Evolutionary conservation across 345 rosid genomes (phyloP).

Genomic region (Dipteronia dyeriana): DNA sequence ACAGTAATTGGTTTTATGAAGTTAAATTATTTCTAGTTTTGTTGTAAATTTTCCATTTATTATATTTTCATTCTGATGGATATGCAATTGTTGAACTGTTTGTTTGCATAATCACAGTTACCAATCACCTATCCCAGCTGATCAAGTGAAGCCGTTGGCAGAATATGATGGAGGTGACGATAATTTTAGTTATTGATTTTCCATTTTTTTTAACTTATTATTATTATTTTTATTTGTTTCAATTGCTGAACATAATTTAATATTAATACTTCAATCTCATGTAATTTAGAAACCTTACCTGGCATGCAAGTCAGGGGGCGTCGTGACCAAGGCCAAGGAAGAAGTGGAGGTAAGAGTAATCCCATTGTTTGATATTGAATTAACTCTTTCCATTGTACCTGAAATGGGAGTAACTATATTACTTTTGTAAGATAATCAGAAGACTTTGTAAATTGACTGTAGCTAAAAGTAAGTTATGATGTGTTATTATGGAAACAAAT

Average conservation of each 20-base stretch:
- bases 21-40: no score
- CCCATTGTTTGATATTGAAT: background rate
- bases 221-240: background rate
- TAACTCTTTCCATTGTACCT: background rate
- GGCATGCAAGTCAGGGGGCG: conserved; percentile 24
- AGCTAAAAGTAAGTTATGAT: no score
- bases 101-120: conserved; percentile 30
- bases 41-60: background rate
- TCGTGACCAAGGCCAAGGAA: conserved; percentile 20
- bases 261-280: conserved; percentile 13
- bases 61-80: background rate
- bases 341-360: conserved; percentile 16
- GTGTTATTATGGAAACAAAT: no score
- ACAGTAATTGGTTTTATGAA: no score
- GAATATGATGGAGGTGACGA: conserved; percentile 38
- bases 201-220: no score
- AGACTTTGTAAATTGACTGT: no score
- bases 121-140: conserved; percentile 48
- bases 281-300: conserved; percentile 21
- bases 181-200: background rate
- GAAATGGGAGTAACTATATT: no score
- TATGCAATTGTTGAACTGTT: background rate
- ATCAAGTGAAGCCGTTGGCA: conserved; percentile 35
- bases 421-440: no score
- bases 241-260: background rate